phyloP scores from a whole-genome alignment of 768 basidiomycete genomes.

The Phylloporus sp. region DNA sequence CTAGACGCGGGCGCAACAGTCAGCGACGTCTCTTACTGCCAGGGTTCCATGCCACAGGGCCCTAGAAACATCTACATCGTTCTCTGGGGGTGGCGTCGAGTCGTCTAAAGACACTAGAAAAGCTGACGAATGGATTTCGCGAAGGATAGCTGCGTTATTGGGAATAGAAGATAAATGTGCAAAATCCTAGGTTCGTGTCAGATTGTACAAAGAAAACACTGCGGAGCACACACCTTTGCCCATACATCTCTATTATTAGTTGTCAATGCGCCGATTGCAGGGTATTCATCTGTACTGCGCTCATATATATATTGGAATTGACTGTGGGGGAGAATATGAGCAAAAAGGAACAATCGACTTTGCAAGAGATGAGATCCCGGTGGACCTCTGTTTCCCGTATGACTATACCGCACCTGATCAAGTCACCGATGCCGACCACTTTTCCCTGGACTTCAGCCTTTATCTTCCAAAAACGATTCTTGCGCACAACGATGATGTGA shows the following conservation, averaged over 20 bases:
- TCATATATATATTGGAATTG: constrained; percentile 71
- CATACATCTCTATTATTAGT: constrained; percentile 81
- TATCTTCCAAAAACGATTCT: constrained; percentile 81
- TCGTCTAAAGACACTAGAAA: constrained; percentile 80
- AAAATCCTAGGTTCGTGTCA: constrained; percentile 48
- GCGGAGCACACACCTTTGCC: constrained; percentile 58
- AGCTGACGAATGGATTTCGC: constrained; percentile 78
- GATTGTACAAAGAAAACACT: background rate
- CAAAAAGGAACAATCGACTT: background rate
- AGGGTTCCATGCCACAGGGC: constrained; percentile 79
- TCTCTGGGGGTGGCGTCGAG: constrained; percentile 40
- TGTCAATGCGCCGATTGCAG: constrained; percentile 73
- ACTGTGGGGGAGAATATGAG: constrained; percentile 34
- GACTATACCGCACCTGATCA: constrained; percentile 48
- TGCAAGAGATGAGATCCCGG: background rate
- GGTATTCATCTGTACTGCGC: constrained; percentile 55
- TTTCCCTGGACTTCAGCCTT: constrained; percentile 50
- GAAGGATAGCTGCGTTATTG: constrained; percentile 59
- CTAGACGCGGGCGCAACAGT: background rate
- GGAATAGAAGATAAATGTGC: constrained; percentile 51
- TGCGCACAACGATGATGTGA: constrained; percentile 82
- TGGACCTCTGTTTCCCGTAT: background rate
- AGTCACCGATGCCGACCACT: constrained; percentile 58
- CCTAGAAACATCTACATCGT: constrained; percentile 57
- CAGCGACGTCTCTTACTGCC: constrained; percentile 15